Base-by-base conservation (phyloP, 805 yeast species). In the Zygoascus flipseniorum region DNA sequence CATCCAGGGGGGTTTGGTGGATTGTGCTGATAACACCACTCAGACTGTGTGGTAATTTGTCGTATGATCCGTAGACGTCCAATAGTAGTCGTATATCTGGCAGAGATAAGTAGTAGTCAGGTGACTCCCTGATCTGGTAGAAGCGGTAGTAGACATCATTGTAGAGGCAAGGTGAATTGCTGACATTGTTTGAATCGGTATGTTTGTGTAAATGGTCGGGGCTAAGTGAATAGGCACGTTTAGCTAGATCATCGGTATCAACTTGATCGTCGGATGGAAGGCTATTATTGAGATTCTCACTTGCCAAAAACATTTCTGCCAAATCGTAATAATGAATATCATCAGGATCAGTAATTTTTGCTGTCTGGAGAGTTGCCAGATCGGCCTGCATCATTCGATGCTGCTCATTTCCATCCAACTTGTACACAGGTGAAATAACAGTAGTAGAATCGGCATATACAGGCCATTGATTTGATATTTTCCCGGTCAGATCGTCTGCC, bases 51-150 rank as follows among this genome's bases (percentile, higher is more conserved):
- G 57, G 57, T n/a, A 55, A 52, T 8, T 18, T 13, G 18, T 42
- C 26, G 48, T 23, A 52, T 31, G 23, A 18, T 9, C 41, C 45
- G 47, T 28, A 55, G 19, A 48, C 46, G 14, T 31, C 46, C 16
- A 51, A 32, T 16, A 55, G 44, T 9, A 52, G 37, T 41, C 28
- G 37, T 26, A 55, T 46, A 41, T 55, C 57, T 1, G 31, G 31
- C 9, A 18, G 18, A n/a, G 48, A 42, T 18, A 55, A 46, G 28
- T 52, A 55, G 10, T 50, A 45, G 19, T 50, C 16, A 8, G 23
- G 31, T 23, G 50, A 20, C 13, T 42, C 42, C 23, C 18, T 23
- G 4, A 50, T 48, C 42, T 55, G 57, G 51, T 52, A 55, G 47
- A 55, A 55, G 37, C 52, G 47, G 42, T 44, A 55, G 39, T 51